Evolutionary conservation across 371 early-diverging fungal species (phyloP), one percentile per base, ranked within the genome.

Genomic region (Syncephalastrum contaminatum): DNA sequence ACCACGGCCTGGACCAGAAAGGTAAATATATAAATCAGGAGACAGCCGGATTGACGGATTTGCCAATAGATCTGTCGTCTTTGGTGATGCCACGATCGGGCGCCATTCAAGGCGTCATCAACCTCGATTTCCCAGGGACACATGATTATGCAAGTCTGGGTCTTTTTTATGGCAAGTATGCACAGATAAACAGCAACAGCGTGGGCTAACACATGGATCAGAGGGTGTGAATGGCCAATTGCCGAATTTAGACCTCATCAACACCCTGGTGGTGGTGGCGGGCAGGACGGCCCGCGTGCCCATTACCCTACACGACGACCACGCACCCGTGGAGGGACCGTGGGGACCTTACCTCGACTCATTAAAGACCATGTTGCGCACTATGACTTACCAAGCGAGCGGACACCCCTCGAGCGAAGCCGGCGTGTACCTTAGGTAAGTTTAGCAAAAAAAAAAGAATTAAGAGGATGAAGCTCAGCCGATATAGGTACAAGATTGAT

Each of bases 171-270:
- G 92, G 92, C 89, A 80, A 42, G 51, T 30, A 27, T 4, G 25
- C 25, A 20, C 43, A 24, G 8, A 44, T 44, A 20, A 45, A 2
- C 18, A 30, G 10, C 10, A 30, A 10, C 36, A 30, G 36, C 36
- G 10, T 30, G 36, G 36, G 12, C 36, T 30, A 10, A 30, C 36
- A 8, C 36, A 30, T 30, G 36, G 36, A 30, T 30, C 75, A 87
- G 94, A 90, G 77, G 97, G 97, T 1, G 82, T 92, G 42, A 93
- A 93, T 70, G 97, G 98, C 4, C 95, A 92, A 61, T 80, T 95
- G 51, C 91, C 96, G 13, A 98, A 98, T 66, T 77, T 94, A 24
- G 98, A 98, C 65, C 71, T 95, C 54, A 82, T 96, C 57, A 91
- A 91, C 51, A 88, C 90, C 4, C 80, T 90, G 16, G 77, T 82